Evolutionary conservation across 1,284 basidiomycete species (phyloP), one percentile per base, ranked within the genome.

Genomic region (Ustilago trichophora): DNA sequence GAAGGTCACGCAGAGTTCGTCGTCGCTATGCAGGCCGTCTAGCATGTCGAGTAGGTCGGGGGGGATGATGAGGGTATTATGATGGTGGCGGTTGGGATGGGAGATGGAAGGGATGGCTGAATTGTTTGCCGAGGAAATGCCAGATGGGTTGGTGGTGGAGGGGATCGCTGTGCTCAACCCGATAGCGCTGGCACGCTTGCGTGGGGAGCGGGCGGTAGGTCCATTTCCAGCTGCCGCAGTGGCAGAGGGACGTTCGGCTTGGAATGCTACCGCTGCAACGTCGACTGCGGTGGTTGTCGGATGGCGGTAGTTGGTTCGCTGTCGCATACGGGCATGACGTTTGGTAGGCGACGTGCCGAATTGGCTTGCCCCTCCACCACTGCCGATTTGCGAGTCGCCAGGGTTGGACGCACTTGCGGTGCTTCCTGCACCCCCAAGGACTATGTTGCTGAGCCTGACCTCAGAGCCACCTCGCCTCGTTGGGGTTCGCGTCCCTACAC

Each of bases 21-120:
- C 94, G 2, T 92, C 89, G 81, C 93, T 90, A 82, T 93, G 92
- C 55, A 90, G 89, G 4, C 93, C 93, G 75, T 96, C 90, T 11
- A 96, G 84, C 53, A 91, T 82, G 5, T 84, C 73, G 19, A 87
- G 75, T 32, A 96, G 76, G 22, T 88, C 88, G 5, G 73, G 34
- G 0, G 80, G 76, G 12, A 79, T 49, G 4, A 29, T 25, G 9
- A 41, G 21, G 3, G 34, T 15, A 9, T 16, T 8, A 1, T 50
- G 29, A 5, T 34, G 41, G 3, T 43, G 37, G n/a, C 44, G 44
- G 15, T 35, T 33, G 6, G 42, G 6, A 6, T 49, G n/a, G n/a
- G n/a, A n/a, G n/a, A n/a, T n/a, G n/a, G n/a, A n/a, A n/a, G n/a
- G n/a, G n/a, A n/a, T n/a, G n/a, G n/a, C n/a, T n/a, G n/a, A n/a